A percentile compares a stretch with the other conserved stretches of the same genome.
Conservation (phyloP, 441 rosid genomes). For the Arabidopsis hybrid region DNA sequence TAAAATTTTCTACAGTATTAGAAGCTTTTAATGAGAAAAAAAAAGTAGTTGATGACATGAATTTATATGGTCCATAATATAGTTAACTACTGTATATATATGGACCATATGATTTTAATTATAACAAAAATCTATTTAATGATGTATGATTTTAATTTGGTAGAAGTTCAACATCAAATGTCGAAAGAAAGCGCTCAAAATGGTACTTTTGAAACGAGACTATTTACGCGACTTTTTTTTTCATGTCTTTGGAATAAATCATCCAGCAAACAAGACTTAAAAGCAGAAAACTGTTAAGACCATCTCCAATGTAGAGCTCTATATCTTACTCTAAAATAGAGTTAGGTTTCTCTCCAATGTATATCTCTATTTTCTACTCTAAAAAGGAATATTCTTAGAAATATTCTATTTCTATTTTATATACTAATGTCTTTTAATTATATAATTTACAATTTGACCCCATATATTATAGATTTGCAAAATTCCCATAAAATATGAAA, state of each 20-base stretch:
- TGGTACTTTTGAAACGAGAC: not conserved
- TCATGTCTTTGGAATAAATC: not conserved
- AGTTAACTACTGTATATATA: not conserved
- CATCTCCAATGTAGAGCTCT: too few relatives aligned
- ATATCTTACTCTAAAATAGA: too few relatives aligned
- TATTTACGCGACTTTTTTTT: not conserved
- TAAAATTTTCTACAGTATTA: not conserved
- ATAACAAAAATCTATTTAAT: not conserved
- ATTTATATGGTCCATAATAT: not conserved
- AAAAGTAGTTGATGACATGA: slow-evolving; percentile 4
- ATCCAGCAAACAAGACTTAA: not conserved
- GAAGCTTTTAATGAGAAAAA: not conserved
- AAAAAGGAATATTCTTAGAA: too few relatives aligned
- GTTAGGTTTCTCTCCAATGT: too few relatives aligned
- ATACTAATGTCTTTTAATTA: too few relatives aligned
- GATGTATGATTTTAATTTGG: not conserved
- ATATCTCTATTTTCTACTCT: too few relatives aligned
- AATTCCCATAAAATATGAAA: too few relatives aligned
- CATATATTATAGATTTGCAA: too few relatives aligned
- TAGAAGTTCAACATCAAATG: not conserved
- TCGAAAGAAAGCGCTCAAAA: not conserved
- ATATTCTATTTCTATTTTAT: too few relatives aligned
- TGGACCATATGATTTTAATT: not conserved
- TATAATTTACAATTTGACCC: too few relatives aligned
- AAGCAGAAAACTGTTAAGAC: not conserved